Evolutionary conservation across 2,329 filamentous ascomycete species (phyloP).

Genomic region (Microsporum canis): DNA sequence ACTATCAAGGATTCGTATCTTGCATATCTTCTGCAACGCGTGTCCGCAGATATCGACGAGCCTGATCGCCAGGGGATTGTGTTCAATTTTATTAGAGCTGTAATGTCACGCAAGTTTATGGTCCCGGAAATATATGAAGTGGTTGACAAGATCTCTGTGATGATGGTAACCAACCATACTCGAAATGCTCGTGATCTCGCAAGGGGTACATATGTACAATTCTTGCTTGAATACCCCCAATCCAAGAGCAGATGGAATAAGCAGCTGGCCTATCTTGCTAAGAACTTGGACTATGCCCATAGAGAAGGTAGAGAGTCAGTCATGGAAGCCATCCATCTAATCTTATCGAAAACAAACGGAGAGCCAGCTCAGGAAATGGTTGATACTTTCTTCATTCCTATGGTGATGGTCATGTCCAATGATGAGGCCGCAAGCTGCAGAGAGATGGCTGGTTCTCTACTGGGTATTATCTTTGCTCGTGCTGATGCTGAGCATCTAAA

Average conservation of each 20-base stretch:
- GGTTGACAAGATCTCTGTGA: constrained; percentile 73
- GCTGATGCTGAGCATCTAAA: constrained; percentile 61
- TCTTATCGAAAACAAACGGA: constrained; percentile 75
- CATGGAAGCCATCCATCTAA: constrained; percentile 76
- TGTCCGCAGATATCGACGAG: constrained; percentile 84
- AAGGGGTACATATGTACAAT: constrained; percentile 83
- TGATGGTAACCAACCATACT: constrained; percentile 96
- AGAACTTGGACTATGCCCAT: constrained; percentile 83
- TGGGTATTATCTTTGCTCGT: constrained; percentile 69
- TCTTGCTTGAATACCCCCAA: constrained; percentile 88
- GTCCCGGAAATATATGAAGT: constrained; percentile 84
- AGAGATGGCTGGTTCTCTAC: constrained; percentile 64
- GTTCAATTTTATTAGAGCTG: constrained; percentile 83
- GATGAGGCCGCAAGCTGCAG: constrained; percentile 80
- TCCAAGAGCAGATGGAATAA: constrained; percentile 79
- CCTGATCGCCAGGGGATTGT: constrained; percentile 84
- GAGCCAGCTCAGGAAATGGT: constrained; percentile 74
- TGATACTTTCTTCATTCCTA: constrained; percentile 68
- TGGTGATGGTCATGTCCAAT: constrained; percentile 76
- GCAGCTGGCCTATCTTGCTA: constrained; percentile 76
- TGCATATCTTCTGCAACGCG: constrained; percentile 66
- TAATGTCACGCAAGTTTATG: constrained; percentile 74
- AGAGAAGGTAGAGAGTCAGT: constrained; percentile 82
- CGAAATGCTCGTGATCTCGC: constrained; percentile 77
- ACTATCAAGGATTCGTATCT: constrained; percentile 69